These are phyloP conservation scores for Volvox reticuliferus DNA, from an alignment of 139 green algal genomes.

Conservation along the genomic window DNA sequence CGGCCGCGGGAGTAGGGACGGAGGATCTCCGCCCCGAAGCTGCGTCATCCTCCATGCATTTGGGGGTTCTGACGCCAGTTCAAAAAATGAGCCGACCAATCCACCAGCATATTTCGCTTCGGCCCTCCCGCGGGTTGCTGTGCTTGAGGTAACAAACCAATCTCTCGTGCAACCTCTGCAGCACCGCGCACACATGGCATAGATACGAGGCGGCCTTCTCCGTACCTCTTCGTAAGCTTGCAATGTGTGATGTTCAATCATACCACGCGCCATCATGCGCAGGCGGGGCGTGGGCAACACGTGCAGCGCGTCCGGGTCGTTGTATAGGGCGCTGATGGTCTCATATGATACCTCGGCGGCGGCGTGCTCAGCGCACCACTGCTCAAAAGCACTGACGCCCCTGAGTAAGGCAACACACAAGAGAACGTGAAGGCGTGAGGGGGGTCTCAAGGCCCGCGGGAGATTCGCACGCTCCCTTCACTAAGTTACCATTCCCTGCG, in stretches of 20 bases:
- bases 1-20: too few relatives aligned
- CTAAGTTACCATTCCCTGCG: too few relatives aligned
- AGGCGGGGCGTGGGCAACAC: conserved; percentile 33
- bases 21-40: too few relatives aligned
- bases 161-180: neutral
- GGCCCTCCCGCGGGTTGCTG: neutral
- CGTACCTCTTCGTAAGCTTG: conserved; percentile 42
- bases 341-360: conserved; percentile 23
- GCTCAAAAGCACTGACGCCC: conserved; percentile 43
- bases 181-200: too few relatives aligned
- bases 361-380: conserved; percentile 28
- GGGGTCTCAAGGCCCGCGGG: too few relatives aligned
- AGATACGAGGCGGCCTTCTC: too few relatives aligned
- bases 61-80: too few relatives aligned
- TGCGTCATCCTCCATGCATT: too few relatives aligned
- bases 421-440: too few relatives aligned
- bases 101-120: neutral
- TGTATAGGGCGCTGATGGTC: conserved; percentile 34
- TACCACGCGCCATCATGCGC: conserved; percentile 43
- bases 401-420: neutral
- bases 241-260: conserved; percentile 42
- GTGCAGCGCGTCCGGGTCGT: conserved; percentile 33
- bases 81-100: neutral
- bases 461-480: too few relatives aligned
- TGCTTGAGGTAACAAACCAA: neutral